These are phyloP conservation scores for Phlebiopsis gigantea DNA, from an alignment of 768 basidiomycete species.

Conservation along the genomic window DNA sequence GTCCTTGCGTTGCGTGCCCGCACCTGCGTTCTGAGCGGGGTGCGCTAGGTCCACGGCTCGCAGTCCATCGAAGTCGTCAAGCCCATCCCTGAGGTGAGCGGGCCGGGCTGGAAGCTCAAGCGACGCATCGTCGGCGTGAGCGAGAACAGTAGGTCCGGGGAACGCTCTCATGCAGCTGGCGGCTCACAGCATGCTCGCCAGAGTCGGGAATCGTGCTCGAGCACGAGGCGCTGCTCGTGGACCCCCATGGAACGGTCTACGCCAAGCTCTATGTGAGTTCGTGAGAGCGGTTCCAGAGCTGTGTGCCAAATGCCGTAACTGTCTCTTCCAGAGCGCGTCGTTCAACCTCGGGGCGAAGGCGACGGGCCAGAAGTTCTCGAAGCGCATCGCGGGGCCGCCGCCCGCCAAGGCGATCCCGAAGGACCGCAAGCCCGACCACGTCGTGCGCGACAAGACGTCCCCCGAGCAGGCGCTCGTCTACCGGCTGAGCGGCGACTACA, in stretches of 20 bases:
- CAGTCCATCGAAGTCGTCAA: slow-evolving; percentile 79
- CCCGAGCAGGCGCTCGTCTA: slow-evolving; percentile 41
- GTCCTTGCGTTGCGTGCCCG: slow-evolving; percentile 20
- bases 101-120: slow-evolving; percentile 74
- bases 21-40: neutral
- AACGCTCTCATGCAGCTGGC: neutral
- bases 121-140: slow-evolving; percentile 61
- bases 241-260: slow-evolving; percentile 47
- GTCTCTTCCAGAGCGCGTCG: slow-evolving; percentile 26
- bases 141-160: slow-evolving; percentile 69
- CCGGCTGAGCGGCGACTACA: slow-evolving; percentile 48
- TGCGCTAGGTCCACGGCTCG: slow-evolving; percentile 64
- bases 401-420: slow-evolving; percentile 30
- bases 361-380: slow-evolving; percentile 33
- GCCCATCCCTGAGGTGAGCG: slow-evolving; percentile 70
- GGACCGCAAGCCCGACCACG: slow-evolving; percentile 35
- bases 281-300: neutral
- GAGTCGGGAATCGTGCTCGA: slow-evolving; percentile 75
- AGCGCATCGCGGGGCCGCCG: slow-evolving; percentile 33
- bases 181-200: slow-evolving; percentile 22
- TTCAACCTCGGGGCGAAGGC: slow-evolving; percentile 41
- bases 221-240: slow-evolving; percentile 55
- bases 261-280: slow-evolving; percentile 35
- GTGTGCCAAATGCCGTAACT: neutral
- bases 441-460: slow-evolving; percentile 34